phyloP scores from a whole-genome alignment of 1,284 basidiomycete species.

The Marasmius sp. region DNA sequence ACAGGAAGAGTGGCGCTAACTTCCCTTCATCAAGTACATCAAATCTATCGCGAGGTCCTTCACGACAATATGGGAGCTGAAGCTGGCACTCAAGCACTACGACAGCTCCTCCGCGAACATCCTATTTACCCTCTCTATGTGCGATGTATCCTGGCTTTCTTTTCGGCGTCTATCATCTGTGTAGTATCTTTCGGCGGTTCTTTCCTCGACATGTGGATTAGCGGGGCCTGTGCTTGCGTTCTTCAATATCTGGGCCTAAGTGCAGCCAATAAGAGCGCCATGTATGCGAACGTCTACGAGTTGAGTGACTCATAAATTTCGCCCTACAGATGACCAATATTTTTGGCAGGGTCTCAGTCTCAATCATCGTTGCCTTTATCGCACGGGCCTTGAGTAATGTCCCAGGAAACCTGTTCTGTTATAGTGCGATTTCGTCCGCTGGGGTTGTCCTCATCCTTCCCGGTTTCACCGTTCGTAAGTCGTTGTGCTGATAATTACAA shows the following conservation, averaged over 20 bases:
- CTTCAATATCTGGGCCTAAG: constrained; percentile 78
- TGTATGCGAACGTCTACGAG: constrained; percentile 91
- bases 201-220: constrained; percentile 78
- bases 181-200: constrained; percentile 83
- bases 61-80: constrained; percentile 71
- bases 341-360: constrained; percentile 67
- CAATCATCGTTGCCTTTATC: constrained; percentile 81
- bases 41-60: constrained; percentile 76
- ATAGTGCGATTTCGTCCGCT: constrained; percentile 79
- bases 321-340: background rate
- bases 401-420: constrained; percentile 72
- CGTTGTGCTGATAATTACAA: no score
- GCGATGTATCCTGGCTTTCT: constrained; percentile 71
- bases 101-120: constrained; percentile 56
- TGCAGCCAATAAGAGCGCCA: constrained; percentile 75
- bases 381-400: constrained; percentile 74
- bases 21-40: constrained; percentile 70
- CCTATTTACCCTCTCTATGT: constrained; percentile 62
- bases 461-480: constrained; percentile 75
- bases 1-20: constrained; percentile 73
- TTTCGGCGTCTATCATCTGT: constrained; percentile 76
- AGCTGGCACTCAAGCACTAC: constrained; percentile 63
- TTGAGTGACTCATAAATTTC: constrained; percentile 40
- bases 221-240: constrained; percentile 67
- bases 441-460: constrained; percentile 80